A percentile compares a stretch with the other conserved stretches of the same genome.
Evolutionary conservation across 768 basidiomycete species (phyloP).

Genomic region (Kwoniella sp.): DNA sequence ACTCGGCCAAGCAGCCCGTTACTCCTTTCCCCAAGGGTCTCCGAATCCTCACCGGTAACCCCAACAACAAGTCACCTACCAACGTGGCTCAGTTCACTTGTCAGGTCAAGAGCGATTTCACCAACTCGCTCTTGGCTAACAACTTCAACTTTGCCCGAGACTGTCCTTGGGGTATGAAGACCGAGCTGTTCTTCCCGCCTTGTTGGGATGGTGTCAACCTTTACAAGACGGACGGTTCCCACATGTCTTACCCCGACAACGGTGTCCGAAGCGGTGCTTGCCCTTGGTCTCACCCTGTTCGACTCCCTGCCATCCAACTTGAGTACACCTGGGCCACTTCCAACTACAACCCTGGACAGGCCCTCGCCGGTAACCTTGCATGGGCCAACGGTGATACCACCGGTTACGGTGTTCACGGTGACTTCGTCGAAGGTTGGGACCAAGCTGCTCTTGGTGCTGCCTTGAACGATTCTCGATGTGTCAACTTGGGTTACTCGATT

Average conservation of each 20-base stretch:
- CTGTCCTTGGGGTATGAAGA: slow-evolving; percentile 45
- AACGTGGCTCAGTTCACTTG: slow-evolving; percentile 26
- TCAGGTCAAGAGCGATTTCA: slow-evolving; percentile 29
- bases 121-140: slow-evolving; percentile 14
- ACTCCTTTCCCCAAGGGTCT: slow-evolving; percentile 51
- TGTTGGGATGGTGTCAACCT: slow-evolving; percentile 55
- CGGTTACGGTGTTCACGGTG: slow-evolving; percentile 63
- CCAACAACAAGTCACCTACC: slow-evolving; percentile 35
- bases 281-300: slow-evolving; percentile 46
- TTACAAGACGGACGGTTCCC: slow-evolving; percentile 39
- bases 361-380: slow-evolving; percentile 40
- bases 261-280: slow-evolving; percentile 27
- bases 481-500: slow-evolving; percentile 24
- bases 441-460: slow-evolving; percentile 63
- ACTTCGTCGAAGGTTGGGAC: slow-evolving; percentile 62
- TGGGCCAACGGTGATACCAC: slow-evolving; percentile 66
- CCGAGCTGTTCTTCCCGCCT: slow-evolving; percentile 38
- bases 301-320: slow-evolving; percentile 48
- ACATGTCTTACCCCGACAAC: slow-evolving; percentile 42
- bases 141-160: slow-evolving; percentile 29
- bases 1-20: slow-evolving; percentile 34
- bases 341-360: slow-evolving; percentile 50
- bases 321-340: slow-evolving; percentile 43
- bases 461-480: slow-evolving; percentile 57
- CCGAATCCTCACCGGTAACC: slow-evolving; percentile 49